A percentile compares a stretch with the other conserved stretches of the same genome.
Evolutionary conservation across 805 yeast species (phyloP).

Genomic region (Metschnikowia chrysomelidarum): DNA sequence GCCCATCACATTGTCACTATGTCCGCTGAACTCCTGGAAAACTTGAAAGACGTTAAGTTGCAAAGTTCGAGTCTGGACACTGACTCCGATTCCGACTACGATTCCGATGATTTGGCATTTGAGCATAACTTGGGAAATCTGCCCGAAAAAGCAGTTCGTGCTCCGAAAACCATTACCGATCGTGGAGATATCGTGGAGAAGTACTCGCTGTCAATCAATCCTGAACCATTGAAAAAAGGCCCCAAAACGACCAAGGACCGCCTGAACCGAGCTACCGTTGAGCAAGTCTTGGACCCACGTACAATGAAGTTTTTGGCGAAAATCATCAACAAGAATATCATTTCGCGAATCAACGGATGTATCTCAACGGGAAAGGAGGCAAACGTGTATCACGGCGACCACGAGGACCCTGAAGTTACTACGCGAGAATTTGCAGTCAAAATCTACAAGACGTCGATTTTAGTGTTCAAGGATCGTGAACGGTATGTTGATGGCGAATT

Average conservation of each 20-base stretch:
- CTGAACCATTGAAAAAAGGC: conserved; percentile 56
- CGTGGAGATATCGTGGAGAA: conserved; percentile 53
- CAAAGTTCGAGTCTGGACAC: conserved; percentile 6
- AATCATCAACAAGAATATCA: conserved; percentile 77
- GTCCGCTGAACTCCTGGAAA: conserved; percentile 3
- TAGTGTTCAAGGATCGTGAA: conserved; percentile 96
- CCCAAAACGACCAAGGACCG: conserved; percentile 72
- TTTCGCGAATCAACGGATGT: conserved; percentile 89
- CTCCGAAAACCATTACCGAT: conserved; percentile 34
- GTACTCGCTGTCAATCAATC: conserved; percentile 62
- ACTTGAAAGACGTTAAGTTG: conserved; percentile 6
- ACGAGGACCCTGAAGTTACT: conserved; percentile 49
- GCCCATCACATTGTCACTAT: neutral
- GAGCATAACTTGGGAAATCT: conserved; percentile 2
- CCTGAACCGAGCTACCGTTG: conserved; percentile 94
- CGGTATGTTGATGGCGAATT: conserved; percentile 95
- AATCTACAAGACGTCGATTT: conserved; percentile 91
- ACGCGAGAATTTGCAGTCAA: conserved; percentile 77
- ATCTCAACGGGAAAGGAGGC: conserved; percentile 97
- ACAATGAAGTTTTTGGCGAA: conserved; percentile 81
- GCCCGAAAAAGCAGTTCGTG: neutral
- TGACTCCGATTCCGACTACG: conserved; percentile 1
- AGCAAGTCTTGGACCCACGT: conserved; percentile 93
- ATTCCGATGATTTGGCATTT: conserved; percentile 5
- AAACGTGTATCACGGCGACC: conserved; percentile 77